A percentile compares a stretch with the other conserved stretches of the same genome.
Conservation (phyloP, 495 filamentous ascomycete species). For the Xylaria nigripes region DNA sequence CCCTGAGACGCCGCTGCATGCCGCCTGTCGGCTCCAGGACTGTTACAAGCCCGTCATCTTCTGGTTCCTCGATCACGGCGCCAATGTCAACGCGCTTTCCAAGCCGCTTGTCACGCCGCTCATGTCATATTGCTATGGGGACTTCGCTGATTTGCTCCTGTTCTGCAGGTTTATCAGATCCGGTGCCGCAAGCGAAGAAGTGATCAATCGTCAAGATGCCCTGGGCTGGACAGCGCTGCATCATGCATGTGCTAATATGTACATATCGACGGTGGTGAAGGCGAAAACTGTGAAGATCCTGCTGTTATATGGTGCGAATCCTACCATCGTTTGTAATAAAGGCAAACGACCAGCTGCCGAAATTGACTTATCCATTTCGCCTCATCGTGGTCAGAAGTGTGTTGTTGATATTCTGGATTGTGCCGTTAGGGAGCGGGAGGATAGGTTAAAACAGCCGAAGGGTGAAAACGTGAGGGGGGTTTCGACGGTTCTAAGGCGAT, state of each 20-base stretch:
- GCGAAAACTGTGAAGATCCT: conserved; percentile 1
- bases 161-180: background rate
- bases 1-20: background rate
- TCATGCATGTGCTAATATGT: background rate
- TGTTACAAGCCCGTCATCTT: background rate
- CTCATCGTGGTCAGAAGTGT: background rate
- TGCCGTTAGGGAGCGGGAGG: background rate
- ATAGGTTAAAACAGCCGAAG: too few relatives aligned
- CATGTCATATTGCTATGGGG: background rate
- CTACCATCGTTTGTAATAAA: background rate
- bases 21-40: background rate
- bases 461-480: background rate
- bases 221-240: background rate
- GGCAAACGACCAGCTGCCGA: background rate
- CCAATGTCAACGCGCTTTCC: background rate
- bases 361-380: background rate
- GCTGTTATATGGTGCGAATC: background rate
- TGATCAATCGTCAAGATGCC: background rate
- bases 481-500: background rate
- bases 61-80: conserved; percentile 2
- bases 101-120: background rate
- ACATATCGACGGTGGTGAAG: background rate
- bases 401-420: background rate
- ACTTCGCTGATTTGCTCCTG: background rate
- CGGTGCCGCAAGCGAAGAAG: background rate